Percentiles rank a stretch among this genome's conserved stretches.
These are phyloP conservation scores for Aspergillus ostianus DNA, from an alignment of 495 filamentous ascomycete species.

Conservation along the genomic window DNA sequence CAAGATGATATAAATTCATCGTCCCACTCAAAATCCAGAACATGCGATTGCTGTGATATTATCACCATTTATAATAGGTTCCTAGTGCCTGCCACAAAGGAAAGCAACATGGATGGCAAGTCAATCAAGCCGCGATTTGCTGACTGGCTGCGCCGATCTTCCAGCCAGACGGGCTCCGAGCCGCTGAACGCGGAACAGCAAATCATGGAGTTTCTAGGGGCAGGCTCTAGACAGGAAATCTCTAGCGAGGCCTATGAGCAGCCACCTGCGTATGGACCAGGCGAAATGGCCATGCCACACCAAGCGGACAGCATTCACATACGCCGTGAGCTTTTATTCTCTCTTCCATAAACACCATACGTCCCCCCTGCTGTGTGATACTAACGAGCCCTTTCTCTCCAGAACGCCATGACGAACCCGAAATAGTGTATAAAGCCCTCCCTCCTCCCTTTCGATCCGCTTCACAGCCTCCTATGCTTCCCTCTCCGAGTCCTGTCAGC, in stretches of 20 bases:
- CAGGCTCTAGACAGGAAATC: neutral
- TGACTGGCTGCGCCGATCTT: neutral
- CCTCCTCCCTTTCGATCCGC: neutral
- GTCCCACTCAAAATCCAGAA: no score
- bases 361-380: no score
- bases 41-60: no score
- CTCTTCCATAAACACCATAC: no score
- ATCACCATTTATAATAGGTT: no score
- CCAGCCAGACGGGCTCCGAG: neutral
- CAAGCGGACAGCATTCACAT: neutral
- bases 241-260: neutral
- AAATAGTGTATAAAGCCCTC: neutral
- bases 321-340: neutral
- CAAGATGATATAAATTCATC: no score
- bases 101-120: neutral
- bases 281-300: neutral
- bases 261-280: neutral
- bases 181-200: neutral
- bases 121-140: neutral
- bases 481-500: neutral
- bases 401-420: neutral
- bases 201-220: neutral
- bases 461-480: neutral
- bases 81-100: no score
- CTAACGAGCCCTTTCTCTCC: neutral